These are phyloP conservation scores for Chimonanthus salicifolius DNA, from an alignment of 164 flowering plant species.

Conservation along the genomic window DNA sequence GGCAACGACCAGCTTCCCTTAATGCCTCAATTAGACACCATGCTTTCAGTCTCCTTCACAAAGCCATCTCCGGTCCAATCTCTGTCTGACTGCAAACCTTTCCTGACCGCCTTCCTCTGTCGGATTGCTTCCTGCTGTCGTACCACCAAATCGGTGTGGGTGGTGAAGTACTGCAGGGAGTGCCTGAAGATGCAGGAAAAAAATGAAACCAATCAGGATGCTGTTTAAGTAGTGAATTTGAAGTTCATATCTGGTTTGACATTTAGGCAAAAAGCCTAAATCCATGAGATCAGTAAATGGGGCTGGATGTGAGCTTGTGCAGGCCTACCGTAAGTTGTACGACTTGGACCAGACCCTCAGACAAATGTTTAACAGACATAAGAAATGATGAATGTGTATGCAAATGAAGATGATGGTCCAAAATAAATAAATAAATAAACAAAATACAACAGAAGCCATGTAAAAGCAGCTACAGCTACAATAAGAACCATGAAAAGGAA, in stretches of 20 bases:
- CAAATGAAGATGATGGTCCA: no score
- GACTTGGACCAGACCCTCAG: neutral
- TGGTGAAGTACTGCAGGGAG: constrained; percentile 82
- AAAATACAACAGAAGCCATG: neutral
- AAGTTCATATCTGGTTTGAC: neutral
- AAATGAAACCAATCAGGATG: neutral
- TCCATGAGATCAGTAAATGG: neutral
- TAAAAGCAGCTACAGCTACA: neutral
- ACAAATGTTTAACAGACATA: neutral
- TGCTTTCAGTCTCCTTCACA: constrained; percentile 84
- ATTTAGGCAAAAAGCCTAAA: no score
- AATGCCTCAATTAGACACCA: constrained; percentile 75
- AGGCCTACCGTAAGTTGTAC: neutral
- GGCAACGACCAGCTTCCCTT: no score
- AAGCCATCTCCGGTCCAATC: constrained; percentile 99
- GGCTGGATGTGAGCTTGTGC: neutral
- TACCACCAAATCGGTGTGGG: constrained; percentile 78
- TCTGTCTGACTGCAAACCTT: constrained; percentile 85
- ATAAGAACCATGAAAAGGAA: neutral
- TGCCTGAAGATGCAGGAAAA: constrained; percentile 31
- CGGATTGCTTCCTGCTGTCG: constrained; percentile 78
- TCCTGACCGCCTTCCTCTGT: constrained; percentile 67
- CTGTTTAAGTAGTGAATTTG: neutral
- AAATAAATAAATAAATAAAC: no score
- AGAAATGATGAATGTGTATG: no score